Evolutionary conservation across 2,329 filamentous ascomycete genomes (phyloP).

Genomic region (Cryphonectria naterciae): DNA sequence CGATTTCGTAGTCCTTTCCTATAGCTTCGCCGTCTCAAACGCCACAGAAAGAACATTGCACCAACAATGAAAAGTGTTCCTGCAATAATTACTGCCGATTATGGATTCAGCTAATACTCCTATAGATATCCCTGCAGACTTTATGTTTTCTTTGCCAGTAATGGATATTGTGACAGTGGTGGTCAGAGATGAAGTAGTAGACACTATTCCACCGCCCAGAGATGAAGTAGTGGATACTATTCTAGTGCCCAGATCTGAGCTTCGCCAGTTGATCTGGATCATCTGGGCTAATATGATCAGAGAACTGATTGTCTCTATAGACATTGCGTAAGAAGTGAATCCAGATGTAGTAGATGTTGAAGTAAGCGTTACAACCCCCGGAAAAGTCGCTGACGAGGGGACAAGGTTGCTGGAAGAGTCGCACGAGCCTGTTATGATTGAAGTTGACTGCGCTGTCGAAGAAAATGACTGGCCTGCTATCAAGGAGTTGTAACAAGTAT

Average conservation of each 20-base stretch:
- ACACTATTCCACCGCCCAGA: not conserved
- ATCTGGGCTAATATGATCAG: slow-evolving; percentile 2
- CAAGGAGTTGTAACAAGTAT: slow-evolving; percentile 8
- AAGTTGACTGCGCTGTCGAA: not conserved
- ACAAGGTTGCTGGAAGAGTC: not conserved
- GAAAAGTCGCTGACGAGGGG: not conserved
- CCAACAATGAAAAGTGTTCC: not conserved
- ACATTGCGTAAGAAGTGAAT: not conserved
- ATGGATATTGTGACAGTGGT: too few relatives aligned
- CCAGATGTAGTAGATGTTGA: not conserved
- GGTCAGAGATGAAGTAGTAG: too few relatives aligned
- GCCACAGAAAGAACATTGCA: not conserved
- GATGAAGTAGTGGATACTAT: not conserved
- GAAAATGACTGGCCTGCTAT: not conserved
- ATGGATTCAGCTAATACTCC: not conserved
- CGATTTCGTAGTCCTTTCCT: not conserved
- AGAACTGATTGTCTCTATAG: not conserved
- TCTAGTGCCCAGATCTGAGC: not conserved
- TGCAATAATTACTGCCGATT: not conserved
- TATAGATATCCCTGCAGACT: not conserved
- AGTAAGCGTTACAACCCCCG: not conserved
- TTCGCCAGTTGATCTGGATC: slow-evolving; percentile 19
- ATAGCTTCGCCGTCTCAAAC: not conserved
- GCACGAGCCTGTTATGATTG: slow-evolving; percentile 2
- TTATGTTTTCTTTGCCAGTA: not conserved